A percentile compares a stretch with the other conserved stretches of the same genome.
Evolutionary conservation across 495 filamentous ascomycete species (phyloP).

Genomic region (Penicillium alfredii): DNA sequence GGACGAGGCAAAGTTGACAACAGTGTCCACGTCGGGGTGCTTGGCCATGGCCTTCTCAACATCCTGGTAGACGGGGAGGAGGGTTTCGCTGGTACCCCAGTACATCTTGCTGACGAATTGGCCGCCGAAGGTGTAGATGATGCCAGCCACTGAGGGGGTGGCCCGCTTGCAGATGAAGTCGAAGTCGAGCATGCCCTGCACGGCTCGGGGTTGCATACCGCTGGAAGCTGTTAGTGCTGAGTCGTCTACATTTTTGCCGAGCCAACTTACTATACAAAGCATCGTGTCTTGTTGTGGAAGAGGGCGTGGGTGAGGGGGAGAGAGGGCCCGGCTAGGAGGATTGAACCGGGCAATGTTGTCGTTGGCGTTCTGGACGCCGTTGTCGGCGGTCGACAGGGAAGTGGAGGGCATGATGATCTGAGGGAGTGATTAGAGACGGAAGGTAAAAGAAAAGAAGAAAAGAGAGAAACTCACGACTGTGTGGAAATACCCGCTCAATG

Average conservation of each 20-base stretch:
- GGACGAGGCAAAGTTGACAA: slow-evolving; percentile 99
- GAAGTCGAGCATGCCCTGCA: slow-evolving; percentile 99
- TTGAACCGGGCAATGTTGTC: slow-evolving; percentile 97
- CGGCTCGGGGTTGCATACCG: slow-evolving; percentile 93
- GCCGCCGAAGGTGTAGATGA: slow-evolving; percentile 99
- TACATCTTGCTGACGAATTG: slow-evolving; percentile 99
- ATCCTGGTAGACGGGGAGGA: slow-evolving; percentile 96
- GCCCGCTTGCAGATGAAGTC: slow-evolving; percentile 99
- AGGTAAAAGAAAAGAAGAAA: slow-evolving; percentile 2
- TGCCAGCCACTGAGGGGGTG: slow-evolving; percentile 94
- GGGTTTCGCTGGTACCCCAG: slow-evolving; percentile 99
- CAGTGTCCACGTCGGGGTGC: slow-evolving; percentile 93
- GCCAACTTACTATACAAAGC: slow-evolving; percentile 83
- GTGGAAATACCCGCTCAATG: not conserved
- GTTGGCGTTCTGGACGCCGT: slow-evolving; percentile 64
- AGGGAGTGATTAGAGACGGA: slow-evolving; percentile 1
- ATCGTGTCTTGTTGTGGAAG: slow-evolving; percentile 99
- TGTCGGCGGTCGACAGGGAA: slow-evolving; percentile 34
- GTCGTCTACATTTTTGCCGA: not conserved
- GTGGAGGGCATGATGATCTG: slow-evolving; percentile 45
- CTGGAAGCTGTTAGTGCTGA: slow-evolving; percentile 30
- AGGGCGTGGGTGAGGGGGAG: slow-evolving; percentile 82
- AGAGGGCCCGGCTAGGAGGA: slow-evolving; percentile 85
- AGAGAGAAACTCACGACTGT: not conserved
- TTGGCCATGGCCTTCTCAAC: slow-evolving; percentile 92